Evolutionary conservation across 192 early-diverging fungal species (phyloP).

Genomic region (Linnemannia zychae): DNA sequence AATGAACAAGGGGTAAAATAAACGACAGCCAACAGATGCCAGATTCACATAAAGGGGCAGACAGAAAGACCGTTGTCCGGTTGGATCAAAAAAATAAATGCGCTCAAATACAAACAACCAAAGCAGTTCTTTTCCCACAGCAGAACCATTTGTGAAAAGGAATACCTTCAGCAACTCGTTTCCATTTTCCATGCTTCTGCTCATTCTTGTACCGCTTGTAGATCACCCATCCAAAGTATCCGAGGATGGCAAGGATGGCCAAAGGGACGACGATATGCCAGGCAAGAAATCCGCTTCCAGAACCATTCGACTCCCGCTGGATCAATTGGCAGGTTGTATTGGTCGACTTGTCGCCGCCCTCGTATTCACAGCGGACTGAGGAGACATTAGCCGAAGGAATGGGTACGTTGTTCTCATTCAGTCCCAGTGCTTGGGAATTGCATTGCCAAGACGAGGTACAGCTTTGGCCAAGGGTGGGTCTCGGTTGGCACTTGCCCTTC

Average conservation of each 20-base stretch:
- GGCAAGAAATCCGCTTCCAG: constrained; percentile 16
- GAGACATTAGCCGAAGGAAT: constrained; percentile 33
- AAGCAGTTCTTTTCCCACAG: too few species aligned
- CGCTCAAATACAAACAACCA: neutral
- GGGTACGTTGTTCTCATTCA: constrained; percentile 49
- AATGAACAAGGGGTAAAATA: neutral
- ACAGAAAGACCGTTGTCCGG: neutral
- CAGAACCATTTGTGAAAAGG: too few species aligned
- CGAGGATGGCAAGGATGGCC: constrained; percentile 9
- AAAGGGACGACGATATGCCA: constrained; percentile 46
- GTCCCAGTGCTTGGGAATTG: constrained; percentile 40
- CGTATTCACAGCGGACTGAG: constrained; percentile 44
- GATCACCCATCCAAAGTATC: constrained; percentile 34
- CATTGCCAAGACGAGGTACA: constrained; percentile 53
- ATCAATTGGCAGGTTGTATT: constrained; percentile 48
- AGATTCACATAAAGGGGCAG: neutral
- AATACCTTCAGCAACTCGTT: constrained; percentile 39
- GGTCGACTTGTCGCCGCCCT: constrained; percentile 25
- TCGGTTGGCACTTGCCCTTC: constrained; percentile 27
- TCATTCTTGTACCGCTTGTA: constrained; percentile 32
- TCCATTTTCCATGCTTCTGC: constrained; percentile 44
- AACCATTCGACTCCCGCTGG: neutral
- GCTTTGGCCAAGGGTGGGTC: constrained; percentile 33
- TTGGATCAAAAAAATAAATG: neutral
- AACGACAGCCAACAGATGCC: constrained; percentile 8